Base-by-base conservation (phyloP, 2,329 filamentous ascomycete species). In the Graphilbum ipis-grandicollis region DNA sequence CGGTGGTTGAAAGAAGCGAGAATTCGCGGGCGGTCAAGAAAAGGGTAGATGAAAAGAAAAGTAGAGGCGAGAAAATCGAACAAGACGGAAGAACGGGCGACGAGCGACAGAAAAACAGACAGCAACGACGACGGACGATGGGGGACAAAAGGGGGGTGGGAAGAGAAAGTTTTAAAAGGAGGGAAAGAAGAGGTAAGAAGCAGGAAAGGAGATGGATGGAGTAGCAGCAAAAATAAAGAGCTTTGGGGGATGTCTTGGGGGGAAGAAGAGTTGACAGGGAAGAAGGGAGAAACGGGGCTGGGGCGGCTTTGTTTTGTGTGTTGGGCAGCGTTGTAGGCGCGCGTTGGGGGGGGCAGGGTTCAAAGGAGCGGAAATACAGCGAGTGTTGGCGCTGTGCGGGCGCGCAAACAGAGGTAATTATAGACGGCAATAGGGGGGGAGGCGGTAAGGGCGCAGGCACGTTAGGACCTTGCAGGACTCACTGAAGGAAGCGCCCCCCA, bases 1-100 rank as follows among this genome's bases (percentile, higher is more conserved):
- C 25, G 33, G 28, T 39, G 31, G n/a, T 7, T 5, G 26, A 28
- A 28, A 28, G 33, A 31, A 43, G 43, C 43, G 39, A 40, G 23
- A 13, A 26, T 12, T 9, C 23, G 23, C 6, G 25, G 17, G 19
- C 23, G 19, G 18, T 6, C 13, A 19, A 18, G 26, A 34, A 33
- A 22, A 31, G 21, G 31, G n/a, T 13, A 28, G 23, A 19, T 30
- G 15, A 34, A 31, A 23, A 19, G 26, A 31, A 19, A 28, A 29
- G n/a, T 14, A 32, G 6, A n/a, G n/a, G 19, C 7, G n/a, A 32
- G 8, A 19, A 15, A 19, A 32, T 9, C 18, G n/a, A 32, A 14
- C 7, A 18, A 32, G 31, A 32, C 15, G 17, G 17, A 32, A 32
- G 31, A n/a, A n/a, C n/a, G n/a, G n/a, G n/a, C n/a, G n/a, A n/a